Conservation (phyloP, 768 basidiomycete species). For the Collybia mongolica region DNA sequence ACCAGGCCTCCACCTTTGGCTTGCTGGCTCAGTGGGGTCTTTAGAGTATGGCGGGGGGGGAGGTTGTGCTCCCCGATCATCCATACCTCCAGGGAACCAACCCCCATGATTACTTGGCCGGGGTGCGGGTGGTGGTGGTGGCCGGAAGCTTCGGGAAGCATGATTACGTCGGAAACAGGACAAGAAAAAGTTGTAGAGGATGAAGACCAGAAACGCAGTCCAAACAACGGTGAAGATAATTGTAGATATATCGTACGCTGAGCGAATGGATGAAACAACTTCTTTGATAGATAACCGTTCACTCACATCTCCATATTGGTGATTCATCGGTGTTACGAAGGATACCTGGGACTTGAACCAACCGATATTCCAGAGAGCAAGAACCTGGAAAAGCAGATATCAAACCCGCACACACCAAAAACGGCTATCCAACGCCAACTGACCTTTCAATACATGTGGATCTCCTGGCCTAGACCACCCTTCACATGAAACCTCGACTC, state of each 20-base stretch:
- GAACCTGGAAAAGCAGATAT: slow-evolving; percentile 52
- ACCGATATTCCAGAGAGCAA: slow-evolving; percentile 82
- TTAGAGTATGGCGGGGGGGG: slow-evolving; percentile 70
- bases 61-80: slow-evolving; percentile 32
- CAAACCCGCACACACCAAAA: background rate
- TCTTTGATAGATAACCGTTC: background rate
- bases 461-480: slow-evolving; percentile 87
- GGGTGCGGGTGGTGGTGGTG: slow-evolving; percentile 25
- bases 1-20: slow-evolving; percentile 58
- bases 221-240: slow-evolving; percentile 58
- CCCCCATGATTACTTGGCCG: slow-evolving; percentile 42
- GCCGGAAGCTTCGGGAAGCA: slow-evolving; percentile 27
- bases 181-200: slow-evolving; percentile 57
- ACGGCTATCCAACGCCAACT: slow-evolving; percentile 7
- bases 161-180: slow-evolving; percentile 45
- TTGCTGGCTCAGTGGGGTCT: slow-evolving; percentile 27
- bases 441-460: slow-evolving; percentile 82
- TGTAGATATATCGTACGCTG: slow-evolving; percentile 47
- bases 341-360: slow-evolving; percentile 63
- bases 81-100: slow-evolving; percentile 53
- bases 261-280: slow-evolving; percentile 1
- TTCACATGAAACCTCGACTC: slow-evolving; percentile 86
- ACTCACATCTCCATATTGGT: slow-evolving; percentile 28
- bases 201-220: slow-evolving; percentile 47
- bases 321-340: slow-evolving; percentile 32